These are phyloP conservation scores for Sphagnum fallax DNA, from an alignment of 228 moss, liverwort and hornwort genomes.

Conservation along the genomic window DNA sequence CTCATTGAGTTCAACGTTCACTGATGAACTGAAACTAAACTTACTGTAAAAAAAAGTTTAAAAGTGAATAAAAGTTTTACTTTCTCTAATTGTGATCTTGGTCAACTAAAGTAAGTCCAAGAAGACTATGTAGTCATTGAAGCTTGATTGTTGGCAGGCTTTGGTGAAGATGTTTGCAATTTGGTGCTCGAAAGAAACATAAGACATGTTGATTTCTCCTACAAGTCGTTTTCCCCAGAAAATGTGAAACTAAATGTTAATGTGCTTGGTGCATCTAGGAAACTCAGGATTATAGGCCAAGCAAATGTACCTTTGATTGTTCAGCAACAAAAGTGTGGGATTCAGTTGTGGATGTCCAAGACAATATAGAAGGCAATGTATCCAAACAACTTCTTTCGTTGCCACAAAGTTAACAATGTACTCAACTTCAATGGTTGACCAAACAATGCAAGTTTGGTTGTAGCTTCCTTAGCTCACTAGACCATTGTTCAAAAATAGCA, in stretches of 20 bases:
- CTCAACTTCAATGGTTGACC: background rate
- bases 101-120: too few species aligned
- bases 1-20: too few species aligned
- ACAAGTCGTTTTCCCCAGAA: background rate
- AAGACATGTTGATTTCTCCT: background rate
- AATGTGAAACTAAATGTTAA: background rate
- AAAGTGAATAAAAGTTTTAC: too few species aligned
- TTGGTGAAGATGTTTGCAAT: constrained; percentile 1
- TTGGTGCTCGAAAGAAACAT: background rate
- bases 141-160: background rate
- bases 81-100: too few species aligned
- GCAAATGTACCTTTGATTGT: background rate
- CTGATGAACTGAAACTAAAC: too few species aligned
- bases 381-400: background rate
- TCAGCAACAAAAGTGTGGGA: background rate
- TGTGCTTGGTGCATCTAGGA: background rate
- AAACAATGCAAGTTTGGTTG: background rate
- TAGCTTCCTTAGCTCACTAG: background rate
- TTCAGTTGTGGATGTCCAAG: background rate
- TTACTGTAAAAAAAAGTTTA: too few species aligned
- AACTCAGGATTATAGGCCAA: background rate
- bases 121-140: too few species aligned
- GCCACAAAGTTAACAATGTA: background rate
- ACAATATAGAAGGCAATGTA: background rate
- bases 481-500: background rate